Conservation (phyloP, 441 rosid genomes). For the Gossypium laxum region DNA sequence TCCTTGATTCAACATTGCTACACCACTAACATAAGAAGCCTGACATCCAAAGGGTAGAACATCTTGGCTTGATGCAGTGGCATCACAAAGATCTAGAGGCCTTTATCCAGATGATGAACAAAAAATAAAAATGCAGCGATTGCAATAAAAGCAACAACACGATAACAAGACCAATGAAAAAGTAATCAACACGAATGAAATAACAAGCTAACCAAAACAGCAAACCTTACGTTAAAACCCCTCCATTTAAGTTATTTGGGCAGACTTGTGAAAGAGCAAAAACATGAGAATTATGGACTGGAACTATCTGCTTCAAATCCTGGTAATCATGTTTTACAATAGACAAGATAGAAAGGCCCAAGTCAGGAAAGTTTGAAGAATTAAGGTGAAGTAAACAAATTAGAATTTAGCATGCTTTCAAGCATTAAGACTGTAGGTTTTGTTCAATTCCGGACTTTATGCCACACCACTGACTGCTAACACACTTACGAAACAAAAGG, state of each 20-base stretch:
- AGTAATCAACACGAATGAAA: slow-evolving; percentile 1
- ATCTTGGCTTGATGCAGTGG: slow-evolving; percentile 56
- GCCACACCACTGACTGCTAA: not conserved
- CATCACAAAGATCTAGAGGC: slow-evolving; percentile 92
- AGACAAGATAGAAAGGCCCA: slow-evolving; percentile 21
- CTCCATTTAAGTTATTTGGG: slow-evolving; percentile 76
- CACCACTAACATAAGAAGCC: slow-evolving; percentile 48
- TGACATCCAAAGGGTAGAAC: slow-evolving; percentile 49
- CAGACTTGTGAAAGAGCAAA: slow-evolving; percentile 77
- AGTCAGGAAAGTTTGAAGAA: slow-evolving; percentile 18
- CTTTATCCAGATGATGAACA: slow-evolving; percentile 42
- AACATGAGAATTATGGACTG: slow-evolving; percentile 74
- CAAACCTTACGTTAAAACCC: slow-evolving; percentile 61
- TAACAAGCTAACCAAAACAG: slow-evolving; percentile 7
- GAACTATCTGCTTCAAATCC: slow-evolving; percentile 57
- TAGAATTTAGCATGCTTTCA: slow-evolving; percentile 8
- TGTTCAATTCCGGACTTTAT: not conserved
- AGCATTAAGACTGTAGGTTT: not conserved
- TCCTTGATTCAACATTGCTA: slow-evolving; percentile 56
- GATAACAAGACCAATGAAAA: slow-evolving; percentile 7
- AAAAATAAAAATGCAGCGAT: slow-evolving; percentile 15
- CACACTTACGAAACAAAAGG: not conserved
- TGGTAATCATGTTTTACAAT: slow-evolving; percentile 57
- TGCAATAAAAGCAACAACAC: slow-evolving; percentile 17
- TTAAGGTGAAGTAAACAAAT: slow-evolving; percentile 6